Evolutionary conservation across 148 eudicot species (phyloP), one percentile per base, ranked within the genome.

Genomic region (Pouteria glomerata): DNA sequence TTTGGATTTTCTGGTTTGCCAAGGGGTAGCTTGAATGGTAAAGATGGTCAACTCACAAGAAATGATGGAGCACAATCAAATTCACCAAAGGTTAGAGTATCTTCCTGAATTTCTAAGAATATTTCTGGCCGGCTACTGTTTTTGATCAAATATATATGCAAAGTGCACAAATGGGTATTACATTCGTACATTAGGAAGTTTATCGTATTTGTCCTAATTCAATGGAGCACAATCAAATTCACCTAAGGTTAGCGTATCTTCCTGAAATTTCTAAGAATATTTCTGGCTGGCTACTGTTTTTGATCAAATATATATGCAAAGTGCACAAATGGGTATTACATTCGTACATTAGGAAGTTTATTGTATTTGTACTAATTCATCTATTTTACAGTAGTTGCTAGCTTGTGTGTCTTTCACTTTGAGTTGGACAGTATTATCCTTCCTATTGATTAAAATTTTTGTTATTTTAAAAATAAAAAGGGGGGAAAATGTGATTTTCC

Each of bases 1-100:
- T 87, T 89, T 81, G 96, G 97, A 66, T 83, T 84, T 77, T 82
- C 87, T 70, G 98, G 98, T 63, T 73, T 94, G 66, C 97, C 97
- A 27, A 86, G 93, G 83, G 98, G 90, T 73, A 86, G 69, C 66
- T 72, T 89, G 81, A 94, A 80, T 81, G 73, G 83, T 63, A 90
- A 93, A 84, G 98, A 93, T 83, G 96, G 86, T 71, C 98, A 89
- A 79, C 84, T 90, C 34, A 65, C 87, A 19, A 87, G 97, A 83
- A 94, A 87, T 75, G 98, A 94, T 73, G 97, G 84, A 73, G 76
- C 86, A 75, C 98, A 91, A 66, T 79, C 93, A n/a, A 89, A 83
- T 85, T 91, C 98, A 47, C 90, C 97, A 52, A 94, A 94, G 98
- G 98, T 91, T 44, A 29, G 68, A 72, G 48, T 24, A 48, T 63